phyloP scores from a whole-genome alignment of 306 rosid species.

The Ziziphus jujuba region DNA sequence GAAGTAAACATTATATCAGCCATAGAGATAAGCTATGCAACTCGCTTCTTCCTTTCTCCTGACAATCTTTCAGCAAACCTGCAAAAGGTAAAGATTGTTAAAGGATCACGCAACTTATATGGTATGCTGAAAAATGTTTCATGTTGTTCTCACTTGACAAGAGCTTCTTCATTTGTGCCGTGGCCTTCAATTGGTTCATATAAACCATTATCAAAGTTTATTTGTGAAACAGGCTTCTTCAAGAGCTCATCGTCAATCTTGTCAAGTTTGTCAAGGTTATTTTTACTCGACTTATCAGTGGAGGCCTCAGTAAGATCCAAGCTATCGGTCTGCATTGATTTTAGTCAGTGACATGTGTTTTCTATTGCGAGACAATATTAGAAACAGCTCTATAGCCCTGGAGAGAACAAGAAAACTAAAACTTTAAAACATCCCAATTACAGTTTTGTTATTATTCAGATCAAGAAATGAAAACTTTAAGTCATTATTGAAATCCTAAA shows the following conservation, averaged over 20 bases:
- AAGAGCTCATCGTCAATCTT: constrained; percentile 13
- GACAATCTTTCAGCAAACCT: constrained; percentile 5
- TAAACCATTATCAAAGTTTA: not conserved
- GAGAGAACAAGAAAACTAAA: too few relatives aligned
- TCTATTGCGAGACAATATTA: too few relatives aligned
- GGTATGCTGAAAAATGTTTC: not conserved
- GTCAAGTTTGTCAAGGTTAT: constrained; percentile 11
- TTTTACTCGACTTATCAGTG: constrained; percentile 1
- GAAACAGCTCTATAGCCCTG: too few relatives aligned
- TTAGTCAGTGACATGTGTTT: not conserved
- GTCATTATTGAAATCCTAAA: too few relatives aligned
- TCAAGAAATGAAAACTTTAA: too few relatives aligned
- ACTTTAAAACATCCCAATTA: too few relatives aligned
- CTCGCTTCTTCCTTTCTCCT: not conserved
- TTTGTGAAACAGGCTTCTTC: constrained; percentile 9
- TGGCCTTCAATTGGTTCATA: constrained; percentile 8
- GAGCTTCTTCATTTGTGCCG: constrained; percentile 2
- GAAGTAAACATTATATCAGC: too few relatives aligned
- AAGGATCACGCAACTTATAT: not conserved
- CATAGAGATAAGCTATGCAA: not conserved
- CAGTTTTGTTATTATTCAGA: too few relatives aligned
- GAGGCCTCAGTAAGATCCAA: not conserved
- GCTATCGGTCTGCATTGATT: not conserved
- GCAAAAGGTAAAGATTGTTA: not conserved
- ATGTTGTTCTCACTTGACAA: constrained; percentile 3